These are phyloP conservation scores for Thelephora ganbajun DNA, from an alignment of 768 basidiomycete genomes.

Conservation along the genomic window DNA sequence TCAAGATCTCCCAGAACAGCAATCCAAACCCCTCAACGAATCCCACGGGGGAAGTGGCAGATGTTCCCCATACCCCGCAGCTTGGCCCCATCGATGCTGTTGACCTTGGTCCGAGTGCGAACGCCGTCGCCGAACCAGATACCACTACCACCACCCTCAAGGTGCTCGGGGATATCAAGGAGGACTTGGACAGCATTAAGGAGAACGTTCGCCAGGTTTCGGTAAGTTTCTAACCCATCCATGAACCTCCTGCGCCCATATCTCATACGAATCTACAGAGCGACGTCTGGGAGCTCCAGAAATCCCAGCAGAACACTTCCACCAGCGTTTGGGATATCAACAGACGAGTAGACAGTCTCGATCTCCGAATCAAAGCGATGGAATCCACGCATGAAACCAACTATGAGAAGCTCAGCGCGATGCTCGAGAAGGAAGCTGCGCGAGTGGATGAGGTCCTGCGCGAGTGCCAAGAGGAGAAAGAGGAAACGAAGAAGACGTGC, in stretches of 20 bases:
- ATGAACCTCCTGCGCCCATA: no score
- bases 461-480: slow-evolving; percentile 4
- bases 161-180: background rate
- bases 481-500: slow-evolving; percentile 6
- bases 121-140: background rate
- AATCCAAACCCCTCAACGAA: no score
- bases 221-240: slow-evolving; percentile 4
- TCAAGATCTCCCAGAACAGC: slow-evolving; percentile 5
- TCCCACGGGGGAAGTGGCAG: background rate
- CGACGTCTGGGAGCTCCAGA: slow-evolving; percentile 25
- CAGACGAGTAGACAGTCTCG: slow-evolving; percentile 25
- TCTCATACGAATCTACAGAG: slow-evolving; percentile 1
- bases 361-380: slow-evolving; percentile 25
- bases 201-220: slow-evolving; percentile 4
- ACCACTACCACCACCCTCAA: background rate
- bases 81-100: background rate
- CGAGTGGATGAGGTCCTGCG: slow-evolving; percentile 4
- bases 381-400: slow-evolving; percentile 10
- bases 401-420: background rate
- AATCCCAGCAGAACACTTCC: slow-evolving; percentile 28
- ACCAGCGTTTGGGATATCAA: slow-evolving; percentile 25
- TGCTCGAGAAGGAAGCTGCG: slow-evolving; percentile 2
- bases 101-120: no score
- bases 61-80: background rate
- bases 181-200: slow-evolving; percentile 1